phyloP scores from a whole-genome alignment of 495 filamentous ascomycete genomes.

The Podospora sp. region DNA sequence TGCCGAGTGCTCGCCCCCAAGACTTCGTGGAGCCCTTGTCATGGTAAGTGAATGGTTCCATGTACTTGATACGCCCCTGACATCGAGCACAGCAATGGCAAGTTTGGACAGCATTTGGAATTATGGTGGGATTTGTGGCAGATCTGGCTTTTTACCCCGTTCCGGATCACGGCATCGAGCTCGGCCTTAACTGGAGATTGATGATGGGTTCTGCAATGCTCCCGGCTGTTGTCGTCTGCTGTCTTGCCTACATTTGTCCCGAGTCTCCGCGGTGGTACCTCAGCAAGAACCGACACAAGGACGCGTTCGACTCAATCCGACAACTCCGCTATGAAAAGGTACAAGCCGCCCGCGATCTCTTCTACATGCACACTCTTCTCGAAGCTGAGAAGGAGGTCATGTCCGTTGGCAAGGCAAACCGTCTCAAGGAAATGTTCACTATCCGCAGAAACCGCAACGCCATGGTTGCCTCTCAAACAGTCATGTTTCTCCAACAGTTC shows the following conservation, averaged over 20 bases:
- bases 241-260: conserved; percentile 71
- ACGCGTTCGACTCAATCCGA: conserved; percentile 68
- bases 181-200: conserved; percentile 75
- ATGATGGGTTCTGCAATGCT: conserved; percentile 83
- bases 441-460: conserved; percentile 78
- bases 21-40: conserved; percentile 69
- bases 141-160: conserved; percentile 74
- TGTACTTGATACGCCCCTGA: neutral
- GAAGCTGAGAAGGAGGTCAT: conserved; percentile 65
- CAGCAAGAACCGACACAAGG: conserved; percentile 63
- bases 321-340: conserved; percentile 69
- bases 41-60: conserved; percentile 30
- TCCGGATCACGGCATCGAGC: conserved; percentile 53
- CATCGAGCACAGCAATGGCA: conserved; percentile 68
- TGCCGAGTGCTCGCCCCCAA: conserved; percentile 72
- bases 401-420: conserved; percentile 58
- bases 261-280: conserved; percentile 78
- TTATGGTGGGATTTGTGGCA: conserved; percentile 74
- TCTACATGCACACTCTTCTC: conserved; percentile 75
- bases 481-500: conserved; percentile 89
- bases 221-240: conserved; percentile 70
- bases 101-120: conserved; percentile 85
- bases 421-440: conserved; percentile 68
- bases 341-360: conserved; percentile 80
- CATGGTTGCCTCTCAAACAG: conserved; percentile 69